Evolutionary conservation across 768 basidiomycete species (phyloP).

Genomic region (Naematelia aurantialba): DNA sequence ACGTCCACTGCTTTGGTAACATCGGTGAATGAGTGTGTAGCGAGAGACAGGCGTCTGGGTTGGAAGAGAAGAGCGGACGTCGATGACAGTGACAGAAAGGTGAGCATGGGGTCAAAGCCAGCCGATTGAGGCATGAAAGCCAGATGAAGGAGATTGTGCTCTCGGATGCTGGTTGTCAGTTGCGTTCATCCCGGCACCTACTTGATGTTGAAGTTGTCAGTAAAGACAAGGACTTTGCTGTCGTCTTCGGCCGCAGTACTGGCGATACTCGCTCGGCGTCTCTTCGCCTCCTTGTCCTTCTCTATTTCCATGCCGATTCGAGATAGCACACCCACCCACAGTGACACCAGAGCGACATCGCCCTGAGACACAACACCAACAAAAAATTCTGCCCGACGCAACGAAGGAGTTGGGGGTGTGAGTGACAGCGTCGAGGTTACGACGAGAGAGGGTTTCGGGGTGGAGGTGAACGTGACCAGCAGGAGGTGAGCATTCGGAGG

Average conservation of each 20-base stretch:
- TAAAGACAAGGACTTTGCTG: constrained; percentile 15
- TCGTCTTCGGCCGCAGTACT: constrained; percentile 15
- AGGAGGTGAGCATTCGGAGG: constrained; percentile 46
- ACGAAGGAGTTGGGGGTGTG: constrained; percentile 33
- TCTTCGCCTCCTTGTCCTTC: constrained; percentile 37
- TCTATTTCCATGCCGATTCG: constrained; percentile 42
- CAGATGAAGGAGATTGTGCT: constrained; percentile 46
- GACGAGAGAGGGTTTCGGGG: constrained; percentile 14
- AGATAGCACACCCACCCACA: constrained; percentile 47
- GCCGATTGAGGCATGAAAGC: constrained; percentile 31
- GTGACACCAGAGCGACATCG: constrained; percentile 39
- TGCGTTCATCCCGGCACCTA: constrained; percentile 9
- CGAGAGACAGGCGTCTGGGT: constrained; percentile 22
- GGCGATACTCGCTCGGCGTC: constrained; percentile 17
- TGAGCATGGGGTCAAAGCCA: constrained; percentile 24
- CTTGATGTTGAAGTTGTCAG: constrained; percentile 40
- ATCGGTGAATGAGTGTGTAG: constrained; percentile 34
- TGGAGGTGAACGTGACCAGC: constrained; percentile 25
- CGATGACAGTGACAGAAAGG: constrained; percentile 39
- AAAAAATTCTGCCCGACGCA: constrained; percentile 46
- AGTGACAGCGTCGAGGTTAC: constrained; percentile 32
- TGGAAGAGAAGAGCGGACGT: constrained; percentile 33
- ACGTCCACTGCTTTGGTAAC: constrained; percentile 31
- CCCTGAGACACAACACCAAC: constrained; percentile 33
- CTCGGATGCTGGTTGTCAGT: constrained; percentile 35